Evolutionary conservation across 2,329 filamentous ascomycete species (phyloP), one percentile per base, ranked within the genome.

Genomic region (Beauveria varroae): DNA sequence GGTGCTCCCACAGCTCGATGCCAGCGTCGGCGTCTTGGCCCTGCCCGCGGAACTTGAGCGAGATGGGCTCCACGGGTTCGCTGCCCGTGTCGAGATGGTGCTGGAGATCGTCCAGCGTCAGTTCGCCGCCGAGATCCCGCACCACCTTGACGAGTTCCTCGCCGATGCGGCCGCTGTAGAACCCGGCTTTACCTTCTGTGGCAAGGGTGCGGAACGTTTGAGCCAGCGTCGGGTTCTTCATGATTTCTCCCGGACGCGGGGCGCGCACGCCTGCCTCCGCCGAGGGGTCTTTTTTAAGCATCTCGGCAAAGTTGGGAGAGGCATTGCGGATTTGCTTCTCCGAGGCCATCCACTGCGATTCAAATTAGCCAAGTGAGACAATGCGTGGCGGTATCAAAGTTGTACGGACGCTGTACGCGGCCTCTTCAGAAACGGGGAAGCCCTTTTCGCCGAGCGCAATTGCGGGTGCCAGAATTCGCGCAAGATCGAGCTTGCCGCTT

Each of bases 1-100:
- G 93, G 71, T 98, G 93, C 71, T 99, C 95, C 93, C 93, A 98
- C 0, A 99, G 78, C 70, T 96, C 87, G 47, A 97, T 82, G 10
- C 86, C 73, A 7, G 51, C 58, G 16, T 54, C 50, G 16, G 51
- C 28, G 10, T 55, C 58, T 9, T 73, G 72, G 3, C 77, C 78
- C 68, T 91, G 88, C 9, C 89, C 88, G 0, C 78, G 81, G 74
- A 93, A 93, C 63, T 87, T 86, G 55, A 97, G 80, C 0, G 89
- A 93, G 66, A 98, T 95, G 18, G 95, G 86, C 28, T 93, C 86
- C 0, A 92, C 88, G n/a, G 87, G 81, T 73, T 97, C 91, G 59
- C 85, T 91, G 22, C 92, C 79, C 0, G 67, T 68, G 20, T 79
- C 75, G 10, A 89, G 79, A 71, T 98, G 93, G 66, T 91, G 81